A percentile compares a stretch with the other conserved stretches of the same genome.
Conservation (phyloP, 2,329 filamentous ascomycete species). For the Tolypocladium tropicale region DNA sequence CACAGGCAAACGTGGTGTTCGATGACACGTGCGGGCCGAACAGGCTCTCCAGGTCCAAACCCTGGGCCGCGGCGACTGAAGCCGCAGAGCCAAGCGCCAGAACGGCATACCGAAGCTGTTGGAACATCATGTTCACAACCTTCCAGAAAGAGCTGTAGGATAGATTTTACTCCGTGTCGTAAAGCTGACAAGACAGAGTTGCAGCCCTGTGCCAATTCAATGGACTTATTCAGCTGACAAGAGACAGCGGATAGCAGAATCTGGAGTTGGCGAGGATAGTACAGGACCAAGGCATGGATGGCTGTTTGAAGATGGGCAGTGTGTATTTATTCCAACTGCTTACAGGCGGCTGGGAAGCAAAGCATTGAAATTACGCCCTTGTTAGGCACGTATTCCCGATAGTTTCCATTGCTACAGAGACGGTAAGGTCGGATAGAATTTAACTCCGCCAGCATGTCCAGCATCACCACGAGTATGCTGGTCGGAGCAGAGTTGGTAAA, state of each 20-base stretch:
- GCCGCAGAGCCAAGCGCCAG: background rate
- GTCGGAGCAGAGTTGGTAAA: background rate
- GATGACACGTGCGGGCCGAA: background rate
- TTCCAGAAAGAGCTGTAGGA: background rate
- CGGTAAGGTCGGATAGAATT: background rate
- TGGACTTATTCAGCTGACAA: background rate
- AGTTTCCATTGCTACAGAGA: background rate
- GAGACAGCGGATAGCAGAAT: background rate
- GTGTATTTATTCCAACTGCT: background rate
- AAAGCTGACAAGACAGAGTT: background rate
- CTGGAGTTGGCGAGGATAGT: background rate
- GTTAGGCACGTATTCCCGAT: background rate
- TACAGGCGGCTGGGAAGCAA: background rate
- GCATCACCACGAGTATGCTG: too few species aligned
- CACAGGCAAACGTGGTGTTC: background rate
- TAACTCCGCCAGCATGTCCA: background rate
- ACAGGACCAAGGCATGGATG: background rate
- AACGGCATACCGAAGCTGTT: background rate
- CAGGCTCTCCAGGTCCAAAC: background rate
- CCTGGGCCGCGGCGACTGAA: too few species aligned
- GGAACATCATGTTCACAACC: background rate
- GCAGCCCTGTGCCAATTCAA: background rate
- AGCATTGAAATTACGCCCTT: background rate
- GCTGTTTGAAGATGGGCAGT: background rate
- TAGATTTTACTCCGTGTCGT: background rate